Percentiles rank a stretch among this genome's conserved stretches.
Conservation (phyloP, 2,329 filamentous ascomycete genomes). For the Knufia petricola region DNA sequence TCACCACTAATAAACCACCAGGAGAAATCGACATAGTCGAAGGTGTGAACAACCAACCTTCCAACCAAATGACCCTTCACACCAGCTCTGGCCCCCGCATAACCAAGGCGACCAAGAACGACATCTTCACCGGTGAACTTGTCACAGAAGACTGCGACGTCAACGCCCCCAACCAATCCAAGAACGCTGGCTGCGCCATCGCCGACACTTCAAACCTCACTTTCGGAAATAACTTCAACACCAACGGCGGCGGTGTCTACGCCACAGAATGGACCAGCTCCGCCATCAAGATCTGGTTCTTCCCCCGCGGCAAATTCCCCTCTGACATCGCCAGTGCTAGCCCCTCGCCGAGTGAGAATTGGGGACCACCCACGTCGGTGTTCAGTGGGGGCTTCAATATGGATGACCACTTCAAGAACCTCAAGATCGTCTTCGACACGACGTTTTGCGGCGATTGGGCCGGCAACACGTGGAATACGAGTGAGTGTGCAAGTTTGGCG, state of each 20-base stretch:
- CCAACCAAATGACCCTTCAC: constrained; percentile 41
- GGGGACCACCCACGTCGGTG: constrained; percentile 39
- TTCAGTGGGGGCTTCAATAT: constrained; percentile 34
- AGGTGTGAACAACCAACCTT: constrained; percentile 38
- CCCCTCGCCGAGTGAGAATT: constrained; percentile 35
- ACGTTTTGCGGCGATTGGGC: constrained; percentile 51
- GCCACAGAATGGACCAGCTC: constrained; percentile 66
- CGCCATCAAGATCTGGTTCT: constrained; percentile 63
- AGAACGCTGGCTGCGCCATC: constrained; percentile 34
- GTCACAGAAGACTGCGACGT: constrained; percentile 43
- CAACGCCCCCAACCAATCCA: constrained; percentile 31
- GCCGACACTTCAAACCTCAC: constrained; percentile 22
- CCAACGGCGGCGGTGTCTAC: constrained; percentile 52
- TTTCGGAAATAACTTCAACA: constrained; percentile 48
- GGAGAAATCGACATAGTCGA: constrained; percentile 47
- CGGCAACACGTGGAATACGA: constrained; percentile 38
- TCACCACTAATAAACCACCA: neutral
- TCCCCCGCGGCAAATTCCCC: constrained; percentile 37
- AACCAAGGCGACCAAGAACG: constrained; percentile 26
- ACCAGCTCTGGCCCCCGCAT: constrained; percentile 32
- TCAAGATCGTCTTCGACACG: constrained; percentile 41
- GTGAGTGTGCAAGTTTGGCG: constrained; percentile 45
- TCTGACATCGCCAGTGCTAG: constrained; percentile 33
- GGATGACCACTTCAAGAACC: constrained; percentile 33
- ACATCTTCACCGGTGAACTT: constrained; percentile 43